A percentile compares a stretch with the other conserved stretches of the same genome.
Evolutionary conservation across 1,139 yeast genomes (phyloP).

Genomic region (Blastobotrys niveus): DNA sequence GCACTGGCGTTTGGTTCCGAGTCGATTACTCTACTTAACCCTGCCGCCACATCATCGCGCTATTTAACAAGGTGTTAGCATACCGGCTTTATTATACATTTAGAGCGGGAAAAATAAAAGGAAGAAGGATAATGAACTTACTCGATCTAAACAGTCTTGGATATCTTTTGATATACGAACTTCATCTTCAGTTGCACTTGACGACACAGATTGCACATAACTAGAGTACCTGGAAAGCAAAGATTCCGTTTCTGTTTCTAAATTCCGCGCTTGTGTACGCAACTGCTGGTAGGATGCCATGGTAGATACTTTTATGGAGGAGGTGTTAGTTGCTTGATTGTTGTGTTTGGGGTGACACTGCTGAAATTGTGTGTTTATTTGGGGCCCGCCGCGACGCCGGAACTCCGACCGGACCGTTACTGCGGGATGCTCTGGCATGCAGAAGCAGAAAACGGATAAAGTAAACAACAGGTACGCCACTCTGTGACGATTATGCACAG

Average conservation of each 20-base stretch:
- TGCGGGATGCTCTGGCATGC: too few species aligned
- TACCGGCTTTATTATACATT: too few species aligned
- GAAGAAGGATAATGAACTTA: not conserved
- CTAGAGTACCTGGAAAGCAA: conserved; percentile 48
- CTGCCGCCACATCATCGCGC: conserved; percentile 41
- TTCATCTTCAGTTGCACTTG: conserved; percentile 47
- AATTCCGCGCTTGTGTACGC: conserved; percentile 49
- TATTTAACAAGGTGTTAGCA: too few species aligned
- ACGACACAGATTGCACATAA: conserved; percentile 47
- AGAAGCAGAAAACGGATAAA: too few species aligned
- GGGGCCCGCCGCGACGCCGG: too few species aligned
- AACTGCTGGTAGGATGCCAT: conserved; percentile 42
- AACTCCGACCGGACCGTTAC: too few species aligned
- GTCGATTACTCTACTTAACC: conserved; percentile 45
- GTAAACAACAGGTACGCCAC: too few species aligned
- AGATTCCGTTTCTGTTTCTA: conserved; percentile 52
- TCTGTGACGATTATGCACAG: too few species aligned
- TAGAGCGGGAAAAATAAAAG: not conserved
- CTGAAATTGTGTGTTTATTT: too few species aligned
- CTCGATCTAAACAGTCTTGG: conserved; percentile 36
- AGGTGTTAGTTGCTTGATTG: too few species aligned
- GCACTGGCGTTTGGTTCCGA: conserved; percentile 58
- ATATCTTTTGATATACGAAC: conserved; percentile 40
- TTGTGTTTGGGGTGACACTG: too few species aligned
- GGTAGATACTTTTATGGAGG: not conserved